These are phyloP conservation scores for Heliocybe sulcata DNA, from an alignment of 1,284 basidiomycete genomes.

Conservation along the genomic window DNA sequence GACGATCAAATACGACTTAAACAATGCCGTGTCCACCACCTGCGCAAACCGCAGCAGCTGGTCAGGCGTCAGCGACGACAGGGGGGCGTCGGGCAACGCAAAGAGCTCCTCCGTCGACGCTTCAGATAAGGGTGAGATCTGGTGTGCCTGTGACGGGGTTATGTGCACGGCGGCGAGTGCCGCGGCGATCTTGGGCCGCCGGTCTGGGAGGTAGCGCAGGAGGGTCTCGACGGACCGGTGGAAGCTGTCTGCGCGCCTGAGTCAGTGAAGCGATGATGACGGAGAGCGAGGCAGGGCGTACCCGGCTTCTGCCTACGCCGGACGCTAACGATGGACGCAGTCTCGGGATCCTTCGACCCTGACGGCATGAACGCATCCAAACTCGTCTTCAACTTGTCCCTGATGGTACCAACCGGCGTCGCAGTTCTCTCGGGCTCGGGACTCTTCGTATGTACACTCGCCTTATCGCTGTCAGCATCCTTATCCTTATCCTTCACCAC, in stretches of 20 bases:
- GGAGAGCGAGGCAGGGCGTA: not conserved
- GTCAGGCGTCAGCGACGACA: constrained; percentile 66
- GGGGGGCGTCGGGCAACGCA: constrained; percentile 62
- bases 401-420: constrained; percentile 39
- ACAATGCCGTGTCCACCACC: constrained; percentile 92
- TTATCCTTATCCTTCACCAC: constrained; percentile 9
- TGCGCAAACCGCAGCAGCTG: constrained; percentile 85
- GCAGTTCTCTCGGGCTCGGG: constrained; percentile 23
- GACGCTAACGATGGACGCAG: constrained; percentile 40
- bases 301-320: constrained; percentile 8
- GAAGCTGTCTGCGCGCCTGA: constrained; percentile 46
- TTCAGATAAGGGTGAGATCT: constrained; percentile 58
- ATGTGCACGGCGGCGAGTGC: constrained; percentile 68
- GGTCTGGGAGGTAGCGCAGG: constrained; percentile 72
- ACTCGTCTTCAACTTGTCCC: constrained; percentile 42
- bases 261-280: not conserved
- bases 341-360: constrained; percentile 50
- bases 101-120: constrained; percentile 70
- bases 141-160: constrained; percentile 60
- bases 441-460: constrained; percentile 6
- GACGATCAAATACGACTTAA: constrained; percentile 88
- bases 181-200: constrained; percentile 76
- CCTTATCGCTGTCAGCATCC: not conserved
- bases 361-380: constrained; percentile 43
- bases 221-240: constrained; percentile 64